Conservation (phyloP, 2,329 filamentous ascomycete genomes). For the Podosphaera leucotricha region DNA sequence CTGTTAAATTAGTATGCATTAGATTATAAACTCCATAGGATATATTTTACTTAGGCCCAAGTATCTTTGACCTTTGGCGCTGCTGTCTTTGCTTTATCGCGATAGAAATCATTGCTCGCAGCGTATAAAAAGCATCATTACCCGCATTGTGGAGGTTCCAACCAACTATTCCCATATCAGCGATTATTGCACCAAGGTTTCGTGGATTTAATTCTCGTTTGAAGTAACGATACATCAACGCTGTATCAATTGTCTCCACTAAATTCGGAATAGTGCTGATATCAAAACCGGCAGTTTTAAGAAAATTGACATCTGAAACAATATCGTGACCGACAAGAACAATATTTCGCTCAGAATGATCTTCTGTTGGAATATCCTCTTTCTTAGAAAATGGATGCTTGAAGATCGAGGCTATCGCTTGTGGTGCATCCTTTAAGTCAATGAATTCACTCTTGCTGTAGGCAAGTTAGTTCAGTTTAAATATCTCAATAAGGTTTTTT, state of each 20-base stretch:
- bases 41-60: not conserved
- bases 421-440: constrained; percentile 20
- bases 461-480: not conserved
- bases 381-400: constrained; percentile 25
- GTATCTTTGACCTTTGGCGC: constrained; percentile 2
- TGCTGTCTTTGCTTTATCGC: constrained; percentile 18
- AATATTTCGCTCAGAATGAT: constrained; percentile 26
- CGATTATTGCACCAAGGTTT: constrained; percentile 36
- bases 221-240: constrained; percentile 41
- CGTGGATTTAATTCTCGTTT: constrained; percentile 27
- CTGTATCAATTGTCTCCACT: constrained; percentile 48
- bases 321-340: constrained; percentile 63
- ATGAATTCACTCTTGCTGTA: constrained; percentile 30
- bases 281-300: constrained; percentile 41
- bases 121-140: constrained; percentile 63
- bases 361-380: constrained; percentile 1
- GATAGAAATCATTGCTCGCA: constrained; percentile 48
- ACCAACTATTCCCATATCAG: constrained; percentile 35
- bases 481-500: constrained; percentile 6
- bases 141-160: constrained; percentile 64
- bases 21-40: not conserved
- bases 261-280: constrained; percentile 28
- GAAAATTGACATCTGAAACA: constrained; percentile 40
- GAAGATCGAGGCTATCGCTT: constrained; percentile 29
- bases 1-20: not conserved